Conservation (phyloP, 2,329 filamentous ascomycete species). For the Colletotrichum truncatum region DNA sequence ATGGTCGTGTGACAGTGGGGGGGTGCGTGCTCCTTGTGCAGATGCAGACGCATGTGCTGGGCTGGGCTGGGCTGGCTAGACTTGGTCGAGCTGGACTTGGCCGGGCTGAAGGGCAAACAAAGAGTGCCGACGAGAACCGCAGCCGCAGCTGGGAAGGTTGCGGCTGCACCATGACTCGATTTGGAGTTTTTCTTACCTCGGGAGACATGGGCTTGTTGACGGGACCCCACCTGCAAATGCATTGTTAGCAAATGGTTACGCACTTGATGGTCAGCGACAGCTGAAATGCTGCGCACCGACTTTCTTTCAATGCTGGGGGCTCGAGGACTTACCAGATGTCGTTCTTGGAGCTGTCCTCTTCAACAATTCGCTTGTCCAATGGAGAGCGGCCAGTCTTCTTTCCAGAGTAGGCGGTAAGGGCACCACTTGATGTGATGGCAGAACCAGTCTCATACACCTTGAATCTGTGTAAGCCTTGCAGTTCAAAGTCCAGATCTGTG, state of each 20-base stretch:
- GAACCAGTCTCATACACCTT: conserved; percentile 90
- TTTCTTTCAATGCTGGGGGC: not conserved
- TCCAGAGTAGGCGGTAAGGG: conserved; percentile 96
- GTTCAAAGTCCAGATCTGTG: not conserved
- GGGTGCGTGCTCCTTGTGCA: not conserved
- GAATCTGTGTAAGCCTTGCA: not conserved
- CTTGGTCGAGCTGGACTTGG: not conserved
- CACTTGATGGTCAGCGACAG: not conserved
- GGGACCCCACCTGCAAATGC: conserved; percentile 78
- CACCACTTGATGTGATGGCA: conserved; percentile 95
- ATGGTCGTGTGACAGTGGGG: conserved; percentile 9
- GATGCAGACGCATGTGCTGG: not conserved
- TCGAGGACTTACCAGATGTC: conserved; percentile 78
- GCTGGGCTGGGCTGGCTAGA: not conserved
- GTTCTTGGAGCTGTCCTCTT: conserved; percentile 88
- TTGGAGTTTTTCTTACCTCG: conserved; percentile 74
- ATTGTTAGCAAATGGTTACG: conserved; percentile 28
- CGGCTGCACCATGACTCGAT: conserved; percentile 24
- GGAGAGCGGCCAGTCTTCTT: conserved; percentile 98
- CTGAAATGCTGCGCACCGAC: not conserved
- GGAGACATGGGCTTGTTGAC: conserved; percentile 99
- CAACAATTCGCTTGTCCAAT: conserved; percentile 95
- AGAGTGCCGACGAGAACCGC: conserved; percentile 16
- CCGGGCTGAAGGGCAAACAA: conserved; percentile 16
- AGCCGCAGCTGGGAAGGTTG: not conserved